Percentiles rank a stretch among this genome's conserved stretches.
Evolutionary conservation across 768 basidiomycete genomes (phyloP).

Genomic region (Gautieria morchelliformis): DNA sequence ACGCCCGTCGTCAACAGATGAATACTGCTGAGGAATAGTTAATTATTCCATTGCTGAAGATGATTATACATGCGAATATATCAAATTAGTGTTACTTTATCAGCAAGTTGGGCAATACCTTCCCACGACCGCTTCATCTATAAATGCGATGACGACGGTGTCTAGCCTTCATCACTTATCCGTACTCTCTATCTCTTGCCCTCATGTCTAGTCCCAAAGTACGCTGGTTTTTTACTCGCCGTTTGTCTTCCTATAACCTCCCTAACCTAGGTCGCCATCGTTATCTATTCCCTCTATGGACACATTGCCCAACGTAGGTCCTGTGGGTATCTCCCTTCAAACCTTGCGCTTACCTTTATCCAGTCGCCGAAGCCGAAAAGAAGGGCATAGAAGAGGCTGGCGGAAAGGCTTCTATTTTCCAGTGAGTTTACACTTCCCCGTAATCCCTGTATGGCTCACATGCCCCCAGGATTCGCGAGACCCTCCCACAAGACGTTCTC

Average conservation of each 20-base stretch:
- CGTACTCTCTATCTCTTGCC: not conserved
- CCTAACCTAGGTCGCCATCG: conserved; percentile 11
- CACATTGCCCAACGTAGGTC: conserved; percentile 59
- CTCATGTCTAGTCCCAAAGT: not conserved
- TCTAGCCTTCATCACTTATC: not conserved
- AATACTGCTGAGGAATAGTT: too few relatives aligned
- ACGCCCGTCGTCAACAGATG: too few relatives aligned
- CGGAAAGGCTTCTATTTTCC: conserved; percentile 35
- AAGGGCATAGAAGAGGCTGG: conserved; percentile 33
- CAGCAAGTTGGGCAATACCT: not conserved
- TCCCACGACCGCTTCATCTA: not conserved
- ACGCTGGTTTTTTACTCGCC: not conserved
- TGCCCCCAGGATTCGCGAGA: conserved; percentile 60
- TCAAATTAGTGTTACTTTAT: too few relatives aligned
- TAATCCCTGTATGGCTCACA: not conserved
- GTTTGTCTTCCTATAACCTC: not conserved
- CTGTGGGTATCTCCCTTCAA: not conserved
- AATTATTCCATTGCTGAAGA: too few relatives aligned
- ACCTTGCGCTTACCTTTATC: not conserved
- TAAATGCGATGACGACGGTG: not conserved
- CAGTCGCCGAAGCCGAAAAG: conserved; percentile 54
- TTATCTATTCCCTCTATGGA: conserved; percentile 64
- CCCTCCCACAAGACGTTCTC: conserved; percentile 60
- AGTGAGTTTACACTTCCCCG: conserved; percentile 24
- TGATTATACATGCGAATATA: too few relatives aligned